phyloP scores from a whole-genome alignment of 768 basidiomycete genomes.

The Panaeolus cyanescens region DNA sequence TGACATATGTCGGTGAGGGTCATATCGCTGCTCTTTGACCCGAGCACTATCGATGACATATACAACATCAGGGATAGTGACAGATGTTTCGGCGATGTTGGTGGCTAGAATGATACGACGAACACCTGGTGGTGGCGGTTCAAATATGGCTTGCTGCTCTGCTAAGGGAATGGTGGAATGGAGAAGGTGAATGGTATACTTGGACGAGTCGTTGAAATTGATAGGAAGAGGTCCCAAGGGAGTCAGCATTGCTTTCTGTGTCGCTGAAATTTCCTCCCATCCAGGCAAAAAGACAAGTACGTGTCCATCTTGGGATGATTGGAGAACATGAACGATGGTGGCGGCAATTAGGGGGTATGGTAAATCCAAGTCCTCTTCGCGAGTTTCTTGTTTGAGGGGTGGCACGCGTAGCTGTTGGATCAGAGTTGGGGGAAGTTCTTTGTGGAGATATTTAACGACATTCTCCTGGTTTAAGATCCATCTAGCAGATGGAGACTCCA shows the following conservation, averaged over 20 bases:
- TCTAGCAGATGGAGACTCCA: slow-evolving; percentile 32
- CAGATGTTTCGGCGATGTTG: slow-evolving; percentile 93
- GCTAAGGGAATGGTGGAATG: slow-evolving; percentile 88
- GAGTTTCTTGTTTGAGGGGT: slow-evolving; percentile 14
- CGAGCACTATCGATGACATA: slow-evolving; percentile 91
- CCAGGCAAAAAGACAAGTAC: slow-evolving; percentile 92
- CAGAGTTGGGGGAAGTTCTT: slow-evolving; percentile 53
- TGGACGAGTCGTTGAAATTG: slow-evolving; percentile 57
- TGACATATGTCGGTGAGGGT: slow-evolving; percentile 86
- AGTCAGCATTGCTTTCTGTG: slow-evolving; percentile 63
- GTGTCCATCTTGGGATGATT: slow-evolving; percentile 77
- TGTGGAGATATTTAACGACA: slow-evolving; percentile 70
- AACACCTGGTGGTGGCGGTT: slow-evolving; percentile 73
- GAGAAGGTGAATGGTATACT: slow-evolving; percentile 75
- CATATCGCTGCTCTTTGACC: slow-evolving; percentile 88
- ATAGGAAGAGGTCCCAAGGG: slow-evolving; percentile 53
- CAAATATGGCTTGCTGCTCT: slow-evolving; percentile 90
- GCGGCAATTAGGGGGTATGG: slow-evolving; percentile 83
- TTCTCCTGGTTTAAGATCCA: slow-evolving; percentile 77
- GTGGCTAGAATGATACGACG: slow-evolving; percentile 91
- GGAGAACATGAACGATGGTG: slow-evolving; percentile 76
- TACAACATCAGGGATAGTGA: slow-evolving; percentile 94
- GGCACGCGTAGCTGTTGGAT: slow-evolving; percentile 28
- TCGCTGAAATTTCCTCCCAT: slow-evolving; percentile 84
- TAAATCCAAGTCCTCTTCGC: slow-evolving; percentile 67